Conservation (phyloP, 345 rosid genomes). For the Raphanus sativus region DNA sequence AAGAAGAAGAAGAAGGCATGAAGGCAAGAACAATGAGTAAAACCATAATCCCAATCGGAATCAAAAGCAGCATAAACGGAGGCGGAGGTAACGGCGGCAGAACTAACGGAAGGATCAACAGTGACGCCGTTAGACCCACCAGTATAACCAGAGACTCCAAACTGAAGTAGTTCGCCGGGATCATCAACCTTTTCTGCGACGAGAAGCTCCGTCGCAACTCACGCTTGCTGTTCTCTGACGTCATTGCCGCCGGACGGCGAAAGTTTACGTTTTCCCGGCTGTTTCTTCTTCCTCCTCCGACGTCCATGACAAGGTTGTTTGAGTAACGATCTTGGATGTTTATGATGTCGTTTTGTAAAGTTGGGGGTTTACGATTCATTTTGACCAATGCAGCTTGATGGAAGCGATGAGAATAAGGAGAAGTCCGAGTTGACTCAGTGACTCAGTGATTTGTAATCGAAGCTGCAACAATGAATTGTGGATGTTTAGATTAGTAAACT, state of each 20-base stretch:
- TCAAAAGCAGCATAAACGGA: conserved; percentile 72
- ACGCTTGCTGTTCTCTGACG: conserved; percentile 31
- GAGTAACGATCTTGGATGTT: conserved; percentile 6
- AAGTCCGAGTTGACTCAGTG: conserved; percentile 18
- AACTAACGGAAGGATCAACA: conserved; percentile 69
- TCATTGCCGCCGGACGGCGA: background rate
- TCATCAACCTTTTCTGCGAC: conserved; percentile 41
- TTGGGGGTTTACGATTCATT: conserved; percentile 26
- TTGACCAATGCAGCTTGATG: conserved; percentile 24
- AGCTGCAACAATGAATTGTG: background rate
- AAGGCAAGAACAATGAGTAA: conserved; percentile 67
- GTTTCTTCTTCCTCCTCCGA: background rate
- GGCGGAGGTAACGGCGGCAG: conserved; percentile 89
- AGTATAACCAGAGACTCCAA: conserved; percentile 58
- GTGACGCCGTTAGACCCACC: conserved; percentile 58
- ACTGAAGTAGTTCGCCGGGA: conserved; percentile 52
- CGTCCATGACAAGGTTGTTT: conserved; percentile 18
- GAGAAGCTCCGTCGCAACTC: conserved; percentile 29
- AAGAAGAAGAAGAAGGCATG: conserved; percentile 64
- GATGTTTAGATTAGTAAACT: conserved; percentile 1
- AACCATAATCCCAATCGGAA: conserved; percentile 66
- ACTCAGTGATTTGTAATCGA: background rate
- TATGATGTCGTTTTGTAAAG: conserved; percentile 8
- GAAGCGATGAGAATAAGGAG: background rate
- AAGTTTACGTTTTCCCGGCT: conserved; percentile 14